Base-by-base conservation (phyloP, 2,329 filamentous ascomycete species). In the Geosmithia putterillii region DNA sequence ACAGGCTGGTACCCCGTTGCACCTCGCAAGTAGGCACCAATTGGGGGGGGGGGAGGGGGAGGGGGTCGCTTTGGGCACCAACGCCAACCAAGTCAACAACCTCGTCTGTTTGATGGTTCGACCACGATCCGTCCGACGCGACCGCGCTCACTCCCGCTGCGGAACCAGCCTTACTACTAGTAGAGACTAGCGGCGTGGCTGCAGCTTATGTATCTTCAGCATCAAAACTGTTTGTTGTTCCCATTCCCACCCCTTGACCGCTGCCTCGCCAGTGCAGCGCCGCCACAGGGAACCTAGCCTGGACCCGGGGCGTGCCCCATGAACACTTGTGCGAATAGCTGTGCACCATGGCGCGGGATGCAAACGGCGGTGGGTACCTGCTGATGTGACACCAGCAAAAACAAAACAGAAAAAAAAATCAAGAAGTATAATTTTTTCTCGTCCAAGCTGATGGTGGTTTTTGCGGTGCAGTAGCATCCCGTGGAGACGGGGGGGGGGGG, bases 21-120 rank as follows among this genome's bases (percentile, higher is more conserved):
- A 17, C 36, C 17, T 20, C 36, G 34, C 15, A 36, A 36, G 14
- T 18, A 38, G 17, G 14, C 36, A 7, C 12, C 19, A 10, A 5
- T 18, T 38, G 17, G 36, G n/a, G 6, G 23, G 7, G 6, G 6
- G 6, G 23, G 23, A 25, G 23, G 53, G 6, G 23, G 7, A 7
- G 6, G 6, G 23, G 23, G 10, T 6, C 53, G 56, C 58, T 56
- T 63, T 60, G 61, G 62, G 57, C 58, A 63, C 50, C 57, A 62
- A 62, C 59, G 61, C 6, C 23, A n/a, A n/a, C n/a, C n/a, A n/a
- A n/a, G 40, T 50, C 36, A 45, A 34, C 28, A 3, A 15, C 34
- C 21, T 41, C 23, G 40, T 32, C 15, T 22, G 41, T 28, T 37
- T 19, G 9, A 42, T 38, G n/a, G n/a, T n/a, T 25, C 20, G 37